Conservation (phyloP, 2,329 filamentous ascomycete species). For the Pseudopithomyces maydicus region DNA sequence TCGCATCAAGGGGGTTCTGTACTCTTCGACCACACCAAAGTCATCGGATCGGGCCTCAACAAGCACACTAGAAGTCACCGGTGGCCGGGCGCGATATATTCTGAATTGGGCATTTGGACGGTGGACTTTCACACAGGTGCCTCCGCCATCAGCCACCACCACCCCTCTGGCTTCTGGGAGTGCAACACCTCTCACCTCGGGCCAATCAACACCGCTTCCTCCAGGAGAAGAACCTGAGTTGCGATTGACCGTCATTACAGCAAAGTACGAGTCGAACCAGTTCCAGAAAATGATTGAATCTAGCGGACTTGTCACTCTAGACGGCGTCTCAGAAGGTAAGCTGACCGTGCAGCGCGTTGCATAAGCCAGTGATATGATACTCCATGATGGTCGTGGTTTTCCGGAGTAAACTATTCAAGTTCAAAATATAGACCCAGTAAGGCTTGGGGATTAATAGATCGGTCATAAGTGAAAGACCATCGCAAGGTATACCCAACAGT, state of each 20-base stretch:
- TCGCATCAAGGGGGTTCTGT: constrained; percentile 80
- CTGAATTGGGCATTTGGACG: constrained; percentile 98
- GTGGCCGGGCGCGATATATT: constrained; percentile 69
- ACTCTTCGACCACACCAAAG: constrained; percentile 51
- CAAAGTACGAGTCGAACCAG: constrained; percentile 72
- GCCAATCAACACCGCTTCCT: constrained; percentile 24
- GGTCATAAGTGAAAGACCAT: too few relatives aligned
- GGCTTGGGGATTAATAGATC: too few relatives aligned
- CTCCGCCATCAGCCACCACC: constrained; percentile 25
- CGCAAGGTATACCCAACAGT: too few relatives aligned
- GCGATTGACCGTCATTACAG: constrained; percentile 77
- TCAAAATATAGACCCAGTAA: too few relatives aligned
- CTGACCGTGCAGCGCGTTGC: constrained; percentile 26
- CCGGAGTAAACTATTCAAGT: background rate
- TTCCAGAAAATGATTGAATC: constrained; percentile 76
- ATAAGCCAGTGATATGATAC: background rate
- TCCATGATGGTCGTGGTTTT: background rate
- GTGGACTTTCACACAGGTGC: constrained; percentile 81
- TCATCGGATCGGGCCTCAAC: constrained; percentile 49
- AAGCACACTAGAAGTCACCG: constrained; percentile 41
- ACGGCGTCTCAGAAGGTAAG: constrained; percentile 23
- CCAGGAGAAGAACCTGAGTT: constrained; percentile 62
- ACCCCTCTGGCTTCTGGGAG: constrained; percentile 26
- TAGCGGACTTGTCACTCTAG: constrained; percentile 50
- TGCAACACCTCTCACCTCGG: constrained; percentile 26